Evolutionary conservation across 768 basidiomycete species (phyloP), one percentile per base, ranked within the genome.

Genomic region (Collybia sordida): DNA sequence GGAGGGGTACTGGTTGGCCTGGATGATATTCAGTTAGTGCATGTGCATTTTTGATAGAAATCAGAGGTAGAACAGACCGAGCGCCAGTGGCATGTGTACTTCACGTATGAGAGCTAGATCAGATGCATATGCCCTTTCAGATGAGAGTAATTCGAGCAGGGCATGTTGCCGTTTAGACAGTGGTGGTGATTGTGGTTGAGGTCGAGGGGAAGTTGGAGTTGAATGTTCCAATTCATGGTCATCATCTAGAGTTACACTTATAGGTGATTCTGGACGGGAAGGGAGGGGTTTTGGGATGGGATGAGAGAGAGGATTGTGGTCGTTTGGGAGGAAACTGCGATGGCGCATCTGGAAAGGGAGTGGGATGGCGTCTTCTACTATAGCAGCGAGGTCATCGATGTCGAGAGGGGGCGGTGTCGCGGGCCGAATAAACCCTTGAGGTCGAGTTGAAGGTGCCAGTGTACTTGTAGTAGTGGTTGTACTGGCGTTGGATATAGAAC

Each of bases 41-140:
- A n/a, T n/a, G n/a, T n/a, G n/a, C n/a, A n/a, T n/a, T n/a, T n/a
- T 27, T 34, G 14, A 38, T 23, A 23, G 8, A 37, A 47, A 47
- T 45, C 5, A 22, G 35, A 37, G 23, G 4, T 6, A 27, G 40
- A 50, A 27, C 24, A 36, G 22, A 81, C 90, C 90, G 59, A 86
- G 72, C 40, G 90, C 90, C 45, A 90, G 67, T 5, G 89, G 89
- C 35, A 92, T 83, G 57, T 93, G 85, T 21, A 92, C 77, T 52
- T 88, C 85, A 46, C 85, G 77, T 54, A 93, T 82, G 47, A 92
- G 72, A 14, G 85, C 85, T 22, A 93, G 73, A 72, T 93, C 91
- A n/a, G 83, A 83, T 11, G 90, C 85, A 65, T 92, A 92, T 1
- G 88, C 86, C 22, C 87, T 75, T 61, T 93, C 90, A 18, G 88